These are phyloP conservation scores for Puccinia hordei DNA, from an alignment of 1,284 basidiomycete species.

Conservation along the genomic window DNA sequence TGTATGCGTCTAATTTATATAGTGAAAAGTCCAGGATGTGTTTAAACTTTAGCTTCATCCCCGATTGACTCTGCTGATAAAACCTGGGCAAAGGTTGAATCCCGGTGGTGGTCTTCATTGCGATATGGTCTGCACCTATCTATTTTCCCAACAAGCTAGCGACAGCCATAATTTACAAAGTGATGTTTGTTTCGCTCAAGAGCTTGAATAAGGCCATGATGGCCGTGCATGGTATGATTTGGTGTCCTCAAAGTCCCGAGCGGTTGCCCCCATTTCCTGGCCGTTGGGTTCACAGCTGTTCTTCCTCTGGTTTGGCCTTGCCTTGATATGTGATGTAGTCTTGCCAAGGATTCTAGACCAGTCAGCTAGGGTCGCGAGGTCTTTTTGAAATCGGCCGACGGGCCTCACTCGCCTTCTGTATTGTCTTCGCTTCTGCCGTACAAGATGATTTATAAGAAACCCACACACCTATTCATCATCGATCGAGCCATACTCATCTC, in stretches of 20 bases:
- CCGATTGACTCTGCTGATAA: not conserved
- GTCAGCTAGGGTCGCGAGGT: not conserved
- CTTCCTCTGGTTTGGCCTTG: not conserved
- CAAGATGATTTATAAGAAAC: not conserved
- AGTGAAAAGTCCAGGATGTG: too few species aligned
- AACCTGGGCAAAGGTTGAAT: not conserved
- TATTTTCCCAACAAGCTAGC: not conserved
- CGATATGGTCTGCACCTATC: not conserved
- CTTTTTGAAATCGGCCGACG: slow-evolving; percentile 6
- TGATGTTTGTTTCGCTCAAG: not conserved
- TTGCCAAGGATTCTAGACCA: not conserved
- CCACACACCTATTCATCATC: not conserved
- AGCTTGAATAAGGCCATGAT: not conserved
- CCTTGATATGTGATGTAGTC: not conserved
- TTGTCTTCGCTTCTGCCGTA: not conserved
- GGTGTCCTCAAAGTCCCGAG: not conserved
- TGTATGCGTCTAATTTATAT: too few species aligned
- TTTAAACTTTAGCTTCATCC: not conserved
- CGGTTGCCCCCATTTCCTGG: not conserved
- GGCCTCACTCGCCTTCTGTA: not conserved
- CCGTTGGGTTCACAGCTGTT: not conserved
- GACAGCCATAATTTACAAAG: not conserved
- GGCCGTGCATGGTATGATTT: not conserved
- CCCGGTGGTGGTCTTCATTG: not conserved
- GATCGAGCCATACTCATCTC: not conserved